Conservation (phyloP, 2,329 filamentous ascomycete genomes). For the Cercospora zeae-maydis region DNA sequence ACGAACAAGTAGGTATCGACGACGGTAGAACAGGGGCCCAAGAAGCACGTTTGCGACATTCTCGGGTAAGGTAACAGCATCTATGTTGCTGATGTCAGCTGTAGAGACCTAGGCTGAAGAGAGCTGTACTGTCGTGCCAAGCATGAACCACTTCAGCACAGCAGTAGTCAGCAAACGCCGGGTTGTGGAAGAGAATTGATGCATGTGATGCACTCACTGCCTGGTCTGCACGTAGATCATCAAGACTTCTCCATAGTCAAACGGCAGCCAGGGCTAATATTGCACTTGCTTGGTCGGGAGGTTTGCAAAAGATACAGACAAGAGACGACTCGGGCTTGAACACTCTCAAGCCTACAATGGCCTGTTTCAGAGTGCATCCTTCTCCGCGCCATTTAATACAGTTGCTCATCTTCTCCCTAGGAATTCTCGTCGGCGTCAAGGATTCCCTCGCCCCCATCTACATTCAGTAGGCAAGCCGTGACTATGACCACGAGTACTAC, state of each 20-base stretch:
- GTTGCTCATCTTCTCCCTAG: constrained; percentile 29
- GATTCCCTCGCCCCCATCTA: constrained; percentile 22
- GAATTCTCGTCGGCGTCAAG: constrained; percentile 21
- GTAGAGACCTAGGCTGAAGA: constrained; percentile 40
- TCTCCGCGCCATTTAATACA: constrained; percentile 27
- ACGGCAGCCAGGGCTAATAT: not conserved
- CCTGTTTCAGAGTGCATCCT: constrained; percentile 29
- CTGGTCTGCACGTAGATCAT: not conserved
- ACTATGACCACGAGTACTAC: constrained; percentile 54
- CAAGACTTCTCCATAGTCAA: not conserved
- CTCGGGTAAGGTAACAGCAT: constrained; percentile 20
- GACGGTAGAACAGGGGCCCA: constrained; percentile 42
- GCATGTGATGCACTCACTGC: not conserved
- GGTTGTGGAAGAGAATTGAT: not conserved
- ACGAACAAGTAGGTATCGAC: constrained; percentile 40
- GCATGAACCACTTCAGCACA: constrained; percentile 35
- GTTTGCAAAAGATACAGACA: constrained; percentile 39
- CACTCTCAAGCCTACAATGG: constrained; percentile 32
- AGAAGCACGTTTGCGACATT: constrained; percentile 39
- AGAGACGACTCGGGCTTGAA: constrained; percentile 42
- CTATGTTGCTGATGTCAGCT: constrained; percentile 24
- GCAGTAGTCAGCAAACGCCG: not conserved
- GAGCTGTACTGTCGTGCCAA: constrained; percentile 39
- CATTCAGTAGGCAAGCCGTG: constrained; percentile 39
- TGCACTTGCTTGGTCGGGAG: constrained; percentile 7